Evolutionary conservation across 2,329 filamentous ascomycete species (phyloP).

Genomic region (Colletotrichum salicis): DNA sequence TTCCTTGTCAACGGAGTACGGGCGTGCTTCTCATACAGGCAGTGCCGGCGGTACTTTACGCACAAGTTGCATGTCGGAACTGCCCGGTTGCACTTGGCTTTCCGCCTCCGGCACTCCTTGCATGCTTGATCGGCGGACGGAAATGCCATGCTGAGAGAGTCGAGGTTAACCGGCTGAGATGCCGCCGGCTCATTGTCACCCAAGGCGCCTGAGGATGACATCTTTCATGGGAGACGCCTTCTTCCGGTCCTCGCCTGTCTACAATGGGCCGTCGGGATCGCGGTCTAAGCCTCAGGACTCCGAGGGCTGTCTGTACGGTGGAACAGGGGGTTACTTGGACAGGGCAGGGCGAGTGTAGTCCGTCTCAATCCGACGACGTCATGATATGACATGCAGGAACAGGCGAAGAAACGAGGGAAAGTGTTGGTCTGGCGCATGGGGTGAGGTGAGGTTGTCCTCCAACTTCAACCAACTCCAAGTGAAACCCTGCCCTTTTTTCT

Average conservation of each 20-base stretch:
- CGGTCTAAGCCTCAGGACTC: no score
- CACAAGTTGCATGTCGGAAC: conserved; percentile 53
- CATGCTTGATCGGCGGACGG: conserved; percentile 48
- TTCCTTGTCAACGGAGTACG: conserved; percentile 59
- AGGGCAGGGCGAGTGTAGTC: conserved; percentile 8
- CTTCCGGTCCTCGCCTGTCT: no score
- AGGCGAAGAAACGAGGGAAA: not conserved
- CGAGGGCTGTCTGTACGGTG: no score
- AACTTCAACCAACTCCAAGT: conserved; percentile 5
- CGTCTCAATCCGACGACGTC: not conserved
- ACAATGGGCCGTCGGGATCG: no score
- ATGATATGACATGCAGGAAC: conserved; percentile 5
- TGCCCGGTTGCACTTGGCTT: conserved; percentile 51
- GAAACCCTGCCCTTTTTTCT: conserved; percentile 24
- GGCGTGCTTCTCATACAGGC: conserved; percentile 60
- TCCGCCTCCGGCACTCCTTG: conserved; percentile 53
- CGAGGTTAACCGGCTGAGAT: not conserved
- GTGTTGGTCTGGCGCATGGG: not conserved
- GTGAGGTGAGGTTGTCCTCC: conserved; percentile 5
- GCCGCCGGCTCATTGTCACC: conserved; percentile 3
- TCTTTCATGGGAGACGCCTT: not conserved
- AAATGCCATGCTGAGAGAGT: conserved; percentile 32
- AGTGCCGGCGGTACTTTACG: conserved; percentile 55
- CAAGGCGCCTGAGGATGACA: conserved; percentile 16
- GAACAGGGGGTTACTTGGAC: not conserved